Evolutionary conservation across 257 asterid species (phyloP).

Genomic region (Nicotiana benthamiana): DNA sequence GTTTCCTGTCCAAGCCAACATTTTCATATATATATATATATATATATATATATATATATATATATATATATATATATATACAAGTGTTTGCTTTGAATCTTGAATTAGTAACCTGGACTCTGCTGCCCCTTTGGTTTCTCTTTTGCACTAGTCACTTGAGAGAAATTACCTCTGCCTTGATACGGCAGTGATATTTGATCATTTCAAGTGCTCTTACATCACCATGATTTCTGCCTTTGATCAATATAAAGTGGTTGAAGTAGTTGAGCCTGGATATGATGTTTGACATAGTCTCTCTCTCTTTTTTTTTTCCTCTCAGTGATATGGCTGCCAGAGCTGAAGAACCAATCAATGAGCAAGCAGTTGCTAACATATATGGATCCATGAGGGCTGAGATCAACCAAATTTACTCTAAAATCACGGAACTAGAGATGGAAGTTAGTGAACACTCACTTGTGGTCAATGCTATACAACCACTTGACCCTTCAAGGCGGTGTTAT

Average conservation of each 20-base stretch:
- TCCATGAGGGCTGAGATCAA: slow-evolving; percentile 68
- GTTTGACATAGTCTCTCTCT: neutral
- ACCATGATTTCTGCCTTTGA: neutral
- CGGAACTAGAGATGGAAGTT: slow-evolving; percentile 90
- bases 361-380: slow-evolving; percentile 75
- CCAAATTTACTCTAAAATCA: slow-evolving; percentile 83
- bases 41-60: neutral
- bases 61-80: neutral
- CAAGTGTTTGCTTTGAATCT: neutral
- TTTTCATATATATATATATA: neutral
- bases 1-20: neutral
- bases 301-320: neutral
- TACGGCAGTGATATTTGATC: neutral
- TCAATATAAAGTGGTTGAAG: neutral
- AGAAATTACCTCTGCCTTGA: neutral
- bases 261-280: neutral
- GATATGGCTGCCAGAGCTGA: slow-evolving; percentile 55
- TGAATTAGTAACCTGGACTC: neutral
- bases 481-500: slow-evolving; percentile 88
- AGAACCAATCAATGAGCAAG: slow-evolving; percentile 83
- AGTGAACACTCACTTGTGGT: slow-evolving; percentile 88
- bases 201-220: neutral
- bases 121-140: neutral
- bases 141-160: neutral
- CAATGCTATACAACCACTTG: slow-evolving; percentile 85